A percentile compares a stretch with the other conserved stretches of the same genome.
phyloP scores from a whole-genome alignment of 2,329 filamentous ascomycete genomes.

The Colletotrichum trifolii region DNA sequence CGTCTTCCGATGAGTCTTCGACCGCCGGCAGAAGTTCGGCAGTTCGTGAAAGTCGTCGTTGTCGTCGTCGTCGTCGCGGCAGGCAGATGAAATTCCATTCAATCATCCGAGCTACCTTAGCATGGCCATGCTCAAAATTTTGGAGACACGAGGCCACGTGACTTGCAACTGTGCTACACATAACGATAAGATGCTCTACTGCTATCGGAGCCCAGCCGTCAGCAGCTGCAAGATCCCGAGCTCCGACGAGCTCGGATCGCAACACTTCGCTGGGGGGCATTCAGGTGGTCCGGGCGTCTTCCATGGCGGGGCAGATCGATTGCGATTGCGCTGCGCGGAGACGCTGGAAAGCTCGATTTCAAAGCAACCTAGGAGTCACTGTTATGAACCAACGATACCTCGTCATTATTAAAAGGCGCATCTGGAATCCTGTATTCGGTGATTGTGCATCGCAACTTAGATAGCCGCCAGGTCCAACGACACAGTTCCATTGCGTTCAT shows the following conservation, averaged over 20 bases:
- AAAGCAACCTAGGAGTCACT: constrained; percentile 45
- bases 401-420: constrained; percentile 31
- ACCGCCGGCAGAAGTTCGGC: constrained; percentile 35
- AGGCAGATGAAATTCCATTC: constrained; percentile 14
- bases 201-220: neutral
- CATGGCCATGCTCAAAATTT: constrained; percentile 19
- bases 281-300: constrained; percentile 16
- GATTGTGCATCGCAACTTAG: no score
- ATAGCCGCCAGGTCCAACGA: no score
- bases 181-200: constrained; percentile 12
- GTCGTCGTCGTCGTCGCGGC: constrained; percentile 25
- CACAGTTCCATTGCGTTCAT: no score
- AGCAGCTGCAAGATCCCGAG: constrained; percentile 17
- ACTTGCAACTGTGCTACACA: neutral
- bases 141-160: constrained; percentile 25
- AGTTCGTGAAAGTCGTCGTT: constrained; percentile 27
- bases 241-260: constrained; percentile 15
- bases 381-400: constrained; percentile 12
- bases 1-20: neutral
- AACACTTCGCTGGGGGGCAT: constrained; percentile 7
- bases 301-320: constrained; percentile 12
- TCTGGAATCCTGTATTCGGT: neutral
- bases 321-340: neutral
- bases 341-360: constrained; percentile 44
- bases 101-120: constrained; percentile 10